A percentile compares a stretch with the other conserved stretches of the same genome.
Evolutionary conservation across 257 asterid genomes (phyloP).

Genomic region (Coffea canephora): DNA sequence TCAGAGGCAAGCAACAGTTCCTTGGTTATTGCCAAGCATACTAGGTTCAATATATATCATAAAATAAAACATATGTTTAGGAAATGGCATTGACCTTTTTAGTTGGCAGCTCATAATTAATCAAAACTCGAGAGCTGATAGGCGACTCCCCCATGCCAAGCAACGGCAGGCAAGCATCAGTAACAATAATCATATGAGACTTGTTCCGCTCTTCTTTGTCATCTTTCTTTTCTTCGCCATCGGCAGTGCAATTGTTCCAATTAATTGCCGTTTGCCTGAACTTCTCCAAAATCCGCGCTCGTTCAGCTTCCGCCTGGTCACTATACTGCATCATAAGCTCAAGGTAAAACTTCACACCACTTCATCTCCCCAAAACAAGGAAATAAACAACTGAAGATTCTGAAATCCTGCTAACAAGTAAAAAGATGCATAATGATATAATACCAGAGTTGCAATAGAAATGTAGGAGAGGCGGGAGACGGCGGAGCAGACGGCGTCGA

Average conservation of each 20-base stretch:
- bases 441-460: constrained; percentile 59
- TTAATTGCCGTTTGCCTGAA: constrained; percentile 58
- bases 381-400: background rate
- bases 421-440: background rate
- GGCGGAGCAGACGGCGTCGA: constrained; percentile 70
- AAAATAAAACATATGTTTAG: background rate
- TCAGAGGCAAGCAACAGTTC: background rate
- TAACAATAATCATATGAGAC: constrained; percentile 68
- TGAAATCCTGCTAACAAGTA: background rate
- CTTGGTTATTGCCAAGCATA: background rate
- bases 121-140: constrained; percentile 61
- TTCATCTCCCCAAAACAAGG: background rate
- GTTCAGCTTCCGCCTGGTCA: constrained; percentile 68
- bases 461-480: constrained; percentile 53
- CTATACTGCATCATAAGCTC: constrained; percentile 52
- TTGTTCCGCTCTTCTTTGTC: constrained; percentile 47
- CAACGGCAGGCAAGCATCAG: constrained; percentile 90
- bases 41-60: background rate
- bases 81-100: constrained; percentile 51
- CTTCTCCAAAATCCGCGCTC: constrained; percentile 51
- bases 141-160: constrained; percentile 64
- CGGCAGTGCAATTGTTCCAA: constrained; percentile 60
- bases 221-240: constrained; percentile 39
- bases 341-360: background rate
- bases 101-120: constrained; percentile 78